Evolutionary conservation across 2,329 filamentous ascomycete genomes (phyloP), one percentile per base, ranked within the genome.

Genomic region (Colletotrichum aenigma): DNA sequence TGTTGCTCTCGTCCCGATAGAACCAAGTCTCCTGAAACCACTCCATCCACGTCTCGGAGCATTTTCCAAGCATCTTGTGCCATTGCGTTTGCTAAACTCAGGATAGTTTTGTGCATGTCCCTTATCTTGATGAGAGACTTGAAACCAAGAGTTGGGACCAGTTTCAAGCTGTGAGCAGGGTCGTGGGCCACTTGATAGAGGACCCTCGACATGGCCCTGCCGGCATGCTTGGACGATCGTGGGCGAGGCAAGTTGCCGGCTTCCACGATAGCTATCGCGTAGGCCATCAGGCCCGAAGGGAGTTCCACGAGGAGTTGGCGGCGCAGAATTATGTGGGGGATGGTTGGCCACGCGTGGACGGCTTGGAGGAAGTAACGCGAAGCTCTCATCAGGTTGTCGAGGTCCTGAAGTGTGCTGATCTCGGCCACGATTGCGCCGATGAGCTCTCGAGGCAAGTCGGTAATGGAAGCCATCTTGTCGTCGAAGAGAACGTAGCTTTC

Each of bases 81-180:
- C 10, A 52, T 21, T 4, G n/a, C 10, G n/a, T 12, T 12, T 21
- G n/a, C 2, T 6, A 52, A 52, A 21, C 43, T 21, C 43, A 21
- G 10, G 0, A 52, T 13, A 0, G 0, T 24, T 4, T 21, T 24
- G 10, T 52, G 43, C 0, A 0, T 52, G 4, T 21, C n/a, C 12
- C n/a, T 52, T 7, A 52, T 24, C 7, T 7, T 13, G 3, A 52
- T 7, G 1, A 52, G 43, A 52, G 6, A 7, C 0, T 12, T 12
- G 6, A 52, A 52, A 1, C 0, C 0, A 21, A 52, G n/a, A 6
- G 10, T 21, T 7, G 10, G 0, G n/a, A 52, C n/a, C n/a, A 21
- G 43, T 8, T 21, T 1, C 1, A 7, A 52, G 43, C 6, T 52
- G 43, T 52, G 43, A 6, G 0, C 43, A 12, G n/a, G n/a, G n/a